Percentiles rank a stretch among this genome's conserved stretches.
These are phyloP conservation scores for Lagenidium giganteum DNA, from an alignment of 352 stramenopile genomes.

Conservation along the genomic window DNA sequence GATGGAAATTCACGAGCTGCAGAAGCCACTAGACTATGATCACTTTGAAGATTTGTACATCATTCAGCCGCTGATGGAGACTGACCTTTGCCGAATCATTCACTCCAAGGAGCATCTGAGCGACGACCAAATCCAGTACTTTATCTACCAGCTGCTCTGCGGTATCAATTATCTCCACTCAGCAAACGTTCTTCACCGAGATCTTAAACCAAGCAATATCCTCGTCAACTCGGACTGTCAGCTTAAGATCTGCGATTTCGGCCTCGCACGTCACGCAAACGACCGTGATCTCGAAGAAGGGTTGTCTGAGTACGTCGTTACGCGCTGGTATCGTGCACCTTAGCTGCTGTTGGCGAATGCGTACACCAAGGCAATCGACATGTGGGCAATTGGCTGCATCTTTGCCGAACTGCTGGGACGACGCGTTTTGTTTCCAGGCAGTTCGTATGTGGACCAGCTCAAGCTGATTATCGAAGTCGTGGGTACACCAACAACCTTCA, in stretches of 20 bases:
- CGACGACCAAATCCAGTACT: conserved; percentile 95
- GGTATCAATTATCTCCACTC: conserved; percentile 95
- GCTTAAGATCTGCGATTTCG: conserved; percentile 88
- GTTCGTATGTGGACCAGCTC: conserved; percentile 84
- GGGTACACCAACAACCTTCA: conserved; percentile 81
- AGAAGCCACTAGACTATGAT: conserved; percentile 74
- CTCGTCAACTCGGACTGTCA: conserved; percentile 92
- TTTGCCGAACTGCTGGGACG: conserved; percentile 97
- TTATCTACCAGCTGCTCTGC: conserved; percentile 95
- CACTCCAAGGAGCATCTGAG: conserved; percentile 87
- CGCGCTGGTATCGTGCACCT: conserved; percentile 89
- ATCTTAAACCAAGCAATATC: conserved; percentile 98
- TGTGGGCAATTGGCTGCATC: conserved; percentile 99
- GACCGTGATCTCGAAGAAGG: conserved; percentile 76
- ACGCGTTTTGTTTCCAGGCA: conserved; percentile 75
- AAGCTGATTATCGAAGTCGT: conserved; percentile 86
- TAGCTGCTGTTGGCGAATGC: conserved; percentile 79
- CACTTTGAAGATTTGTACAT: conserved; percentile 98
- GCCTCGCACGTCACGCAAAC: conserved; percentile 74
- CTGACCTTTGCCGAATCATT: conserved; percentile 89
- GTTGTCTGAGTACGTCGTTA: conserved; percentile 93
- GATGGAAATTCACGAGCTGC: conserved; percentile 81
- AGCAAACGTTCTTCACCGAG: conserved; percentile 93
- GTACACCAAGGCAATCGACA: conserved; percentile 88
- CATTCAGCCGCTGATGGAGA: conserved; percentile 97